phyloP scores from a whole-genome alignment of 208 protist species.

The Endotrypanum monterogeii region DNA sequence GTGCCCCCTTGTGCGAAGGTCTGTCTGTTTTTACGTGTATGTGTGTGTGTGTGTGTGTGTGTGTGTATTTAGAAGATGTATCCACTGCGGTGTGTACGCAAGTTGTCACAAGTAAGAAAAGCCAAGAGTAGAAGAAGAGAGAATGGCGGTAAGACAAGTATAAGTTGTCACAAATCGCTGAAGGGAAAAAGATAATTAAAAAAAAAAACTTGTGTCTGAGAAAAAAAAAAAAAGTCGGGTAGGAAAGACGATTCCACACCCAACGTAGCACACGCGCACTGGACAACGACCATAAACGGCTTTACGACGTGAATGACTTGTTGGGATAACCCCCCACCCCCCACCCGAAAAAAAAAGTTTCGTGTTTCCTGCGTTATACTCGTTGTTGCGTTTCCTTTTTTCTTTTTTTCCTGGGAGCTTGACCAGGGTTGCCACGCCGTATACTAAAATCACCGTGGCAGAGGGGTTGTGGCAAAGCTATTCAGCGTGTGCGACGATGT shows the following conservation, averaged over 20 bases:
- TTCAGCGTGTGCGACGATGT: not conserved
- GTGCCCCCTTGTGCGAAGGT: conserved; percentile 1
- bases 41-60: not conserved
- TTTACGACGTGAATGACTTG: not conserved
- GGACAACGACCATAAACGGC: not conserved
- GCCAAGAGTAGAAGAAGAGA: no score
- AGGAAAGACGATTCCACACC: not conserved
- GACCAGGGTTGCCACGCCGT: not conserved
- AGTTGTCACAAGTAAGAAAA: no score
- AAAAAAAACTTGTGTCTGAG: no score
- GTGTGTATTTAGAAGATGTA: no score
- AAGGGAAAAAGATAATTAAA: not conserved
- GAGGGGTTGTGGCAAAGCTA: not conserved
- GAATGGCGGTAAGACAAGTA: not conserved
- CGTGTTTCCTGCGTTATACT: no score
- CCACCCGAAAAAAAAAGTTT: no score
- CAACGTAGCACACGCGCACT: not conserved
- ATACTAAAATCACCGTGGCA: not conserved
- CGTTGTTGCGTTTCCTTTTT: not conserved
- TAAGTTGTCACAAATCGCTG: not conserved
- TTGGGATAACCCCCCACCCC: not conserved
- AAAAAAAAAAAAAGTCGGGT: not conserved
- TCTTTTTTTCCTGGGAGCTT: not conserved
- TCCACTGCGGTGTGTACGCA: no score
- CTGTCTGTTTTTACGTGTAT: not conserved